A percentile compares a stretch with the other conserved stretches of the same genome.
These are phyloP conservation scores for Beauveria varroae DNA, from an alignment of 2,329 filamentous ascomycete genomes.

Conservation along the genomic window DNA sequence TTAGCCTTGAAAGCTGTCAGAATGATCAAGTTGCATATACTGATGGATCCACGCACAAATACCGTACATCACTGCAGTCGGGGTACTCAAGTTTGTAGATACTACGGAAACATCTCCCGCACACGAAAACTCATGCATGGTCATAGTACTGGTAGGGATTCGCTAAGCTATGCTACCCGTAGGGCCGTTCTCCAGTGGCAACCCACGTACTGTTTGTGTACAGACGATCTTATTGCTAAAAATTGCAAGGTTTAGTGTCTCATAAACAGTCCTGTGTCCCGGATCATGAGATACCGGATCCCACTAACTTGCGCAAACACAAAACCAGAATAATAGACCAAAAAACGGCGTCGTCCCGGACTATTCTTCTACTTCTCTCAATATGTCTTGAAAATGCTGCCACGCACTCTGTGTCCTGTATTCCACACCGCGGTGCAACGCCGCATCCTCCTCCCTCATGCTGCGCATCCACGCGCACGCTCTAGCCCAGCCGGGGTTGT, in stretches of 20 bases:
- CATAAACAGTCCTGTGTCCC: not conserved
- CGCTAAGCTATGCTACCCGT: not conserved
- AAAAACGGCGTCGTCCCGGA: too few relatives aligned
- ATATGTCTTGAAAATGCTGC: not conserved
- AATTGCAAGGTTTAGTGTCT: not conserved
- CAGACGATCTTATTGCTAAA: not conserved
- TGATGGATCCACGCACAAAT: too few relatives aligned
- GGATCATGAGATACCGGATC: too few relatives aligned
- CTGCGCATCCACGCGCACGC: constrained; percentile 32
- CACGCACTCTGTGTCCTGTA: not conserved
- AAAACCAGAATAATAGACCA: too few relatives aligned
- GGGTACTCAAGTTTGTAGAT: too few relatives aligned
- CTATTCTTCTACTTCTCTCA: not conserved
- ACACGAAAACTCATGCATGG: too few relatives aligned
- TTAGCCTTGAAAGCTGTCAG: too few relatives aligned
- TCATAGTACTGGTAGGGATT: too few relatives aligned
- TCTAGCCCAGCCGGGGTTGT: constrained; percentile 38
- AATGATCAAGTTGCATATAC: too few relatives aligned
- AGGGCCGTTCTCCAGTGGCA: not conserved
- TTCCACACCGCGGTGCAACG: not conserved
- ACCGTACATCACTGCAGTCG: not conserved
- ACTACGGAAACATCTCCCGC: too few relatives aligned
- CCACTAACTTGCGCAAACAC: too few relatives aligned
- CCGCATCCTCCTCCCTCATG: not conserved
- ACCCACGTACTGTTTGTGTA: not conserved